phyloP scores from a whole-genome alignment of 2,329 filamentous ascomycete species.

The Didymella keratinophila region DNA sequence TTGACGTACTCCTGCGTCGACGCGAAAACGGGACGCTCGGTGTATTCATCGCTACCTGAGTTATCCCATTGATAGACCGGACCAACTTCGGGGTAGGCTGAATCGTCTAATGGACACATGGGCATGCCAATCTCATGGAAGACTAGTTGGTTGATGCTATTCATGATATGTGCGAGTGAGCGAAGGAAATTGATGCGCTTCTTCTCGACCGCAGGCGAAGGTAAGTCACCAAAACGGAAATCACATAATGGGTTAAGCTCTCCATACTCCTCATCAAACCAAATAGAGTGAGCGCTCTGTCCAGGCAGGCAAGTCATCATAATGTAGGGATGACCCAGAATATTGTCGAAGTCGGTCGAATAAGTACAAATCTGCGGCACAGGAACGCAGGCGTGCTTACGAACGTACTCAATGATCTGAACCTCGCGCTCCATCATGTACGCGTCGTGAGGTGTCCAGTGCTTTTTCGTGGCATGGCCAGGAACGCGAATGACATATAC shows the following conservation, averaged over 20 bases:
- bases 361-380: constrained; percentile 25
- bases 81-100: neutral
- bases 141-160: constrained; percentile 17
- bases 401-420: constrained; percentile 9
- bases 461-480: constrained; percentile 3
- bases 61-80: constrained; percentile 3
- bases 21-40: no score
- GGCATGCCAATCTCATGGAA: constrained; percentile 29
- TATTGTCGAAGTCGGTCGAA: constrained; percentile 20
- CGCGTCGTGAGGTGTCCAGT: constrained; percentile 6
- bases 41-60: neutral
- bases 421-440: constrained; percentile 14
- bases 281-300: constrained; percentile 17
- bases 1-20: no score
- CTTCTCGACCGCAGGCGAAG: neutral
- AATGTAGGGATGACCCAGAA: constrained; percentile 26
- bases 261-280: constrained; percentile 17
- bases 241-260: neutral
- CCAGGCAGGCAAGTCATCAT: constrained; percentile 28
- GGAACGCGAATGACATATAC: constrained; percentile 11
- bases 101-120: neutral
- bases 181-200: constrained; percentile 27
- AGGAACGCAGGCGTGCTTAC: constrained; percentile 9
- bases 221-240: constrained; percentile 1
- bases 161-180: constrained; percentile 20